A percentile compares a stretch with the other conserved stretches of the same genome.
These are phyloP conservation scores for Phaeosphaeriaceae sp. DNA, from an alignment of 2,329 filamentous ascomycete species.

Conservation along the genomic window DNA sequence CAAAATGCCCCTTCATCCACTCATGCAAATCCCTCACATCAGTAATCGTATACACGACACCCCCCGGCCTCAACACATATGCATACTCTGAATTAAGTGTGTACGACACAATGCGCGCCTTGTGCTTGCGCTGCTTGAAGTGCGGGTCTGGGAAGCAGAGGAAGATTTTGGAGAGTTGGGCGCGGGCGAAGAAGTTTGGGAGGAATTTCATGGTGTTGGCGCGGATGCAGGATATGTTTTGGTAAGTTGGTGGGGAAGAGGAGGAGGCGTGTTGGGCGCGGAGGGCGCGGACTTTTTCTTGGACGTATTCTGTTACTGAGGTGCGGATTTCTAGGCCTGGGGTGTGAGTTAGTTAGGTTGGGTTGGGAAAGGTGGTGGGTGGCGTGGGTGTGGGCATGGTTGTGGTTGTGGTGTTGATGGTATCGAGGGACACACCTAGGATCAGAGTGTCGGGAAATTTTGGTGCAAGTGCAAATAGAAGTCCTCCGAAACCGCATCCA, in stretches of 20 bases:
- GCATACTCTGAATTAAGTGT: constrained; percentile 94
- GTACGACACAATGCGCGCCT: constrained; percentile 89
- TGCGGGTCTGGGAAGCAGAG: constrained; percentile 98
- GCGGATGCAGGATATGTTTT: constrained; percentile 87
- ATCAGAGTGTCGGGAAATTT: constrained; percentile 81
- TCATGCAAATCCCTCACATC: constrained; percentile 92
- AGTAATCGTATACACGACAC: constrained; percentile 93
- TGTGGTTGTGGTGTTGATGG: constrained; percentile 1
- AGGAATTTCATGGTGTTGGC: constrained; percentile 99
- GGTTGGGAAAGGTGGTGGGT: too few species aligned
- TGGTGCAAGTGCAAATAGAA: constrained; percentile 84
- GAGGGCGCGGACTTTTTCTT: constrained; percentile 83
- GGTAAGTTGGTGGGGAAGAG: constrained; percentile 66
- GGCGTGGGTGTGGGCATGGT: background rate
- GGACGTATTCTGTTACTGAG: constrained; percentile 88
- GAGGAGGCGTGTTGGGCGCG: constrained; percentile 65
- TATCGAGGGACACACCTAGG: constrained; percentile 66
- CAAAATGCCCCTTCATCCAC: constrained; percentile 92
- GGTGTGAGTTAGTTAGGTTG: background rate
- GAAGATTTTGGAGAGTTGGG: constrained; percentile 88
- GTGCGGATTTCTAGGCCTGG: constrained; percentile 89
- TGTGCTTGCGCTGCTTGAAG: constrained; percentile 97
- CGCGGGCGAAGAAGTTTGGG: constrained; percentile 91
- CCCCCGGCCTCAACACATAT: constrained; percentile 81
- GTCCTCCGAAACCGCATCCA: constrained; percentile 92